Base-by-base conservation (phyloP, 805 yeast genomes). In the Yarrowia divulgata region DNA sequence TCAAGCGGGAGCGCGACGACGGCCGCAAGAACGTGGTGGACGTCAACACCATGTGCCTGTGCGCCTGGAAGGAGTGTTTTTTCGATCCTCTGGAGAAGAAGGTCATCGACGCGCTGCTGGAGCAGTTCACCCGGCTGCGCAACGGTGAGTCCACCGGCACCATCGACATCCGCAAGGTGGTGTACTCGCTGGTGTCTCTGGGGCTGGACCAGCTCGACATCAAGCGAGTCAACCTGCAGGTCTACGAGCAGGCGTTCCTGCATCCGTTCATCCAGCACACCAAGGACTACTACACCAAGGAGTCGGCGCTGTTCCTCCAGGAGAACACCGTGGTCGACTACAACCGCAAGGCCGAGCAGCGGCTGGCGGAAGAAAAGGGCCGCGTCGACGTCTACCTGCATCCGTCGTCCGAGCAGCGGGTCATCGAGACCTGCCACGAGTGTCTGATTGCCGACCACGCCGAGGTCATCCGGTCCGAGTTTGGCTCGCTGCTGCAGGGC, bases 151-250 rank as follows among this genome's bases (percentile, higher is more conserved):
- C 87, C 40, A 90, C 90, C 67, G 88, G 89, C 72, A 86, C 89
- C 50, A 81, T 84, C 63, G 84, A 86, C 64, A 82, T 95, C 55
- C 86, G 90, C 43, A 82, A 85, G 50, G 93, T 95, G 0, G 90
- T 94, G 71, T 89, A 87, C 74, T 93, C 98, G 1, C 87, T 93
- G 81, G 97, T 94, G 13, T 85, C 88, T 55, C 83, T 95, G 72
- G 98, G 99, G 5, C 89, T 96, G 73, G 98, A 95, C 77, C 88
- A 87, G 70, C 93, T 90, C 76, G 98, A 93, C 79, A 84, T 91
- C 77, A 93, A 90, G 79, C 93, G 92, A 76, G 87, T 91, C 67
- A 92, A 91, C 76, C 82, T 93, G 75, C 84, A 88, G 23, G 93
- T 93, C 40, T 95, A 95, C 79, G 87, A 90, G 72, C 87, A 87